Evolutionary conservation across 768 basidiomycete genomes (phyloP), one percentile per base, ranked within the genome.

Genomic region (Saitozyma sp.): DNA sequence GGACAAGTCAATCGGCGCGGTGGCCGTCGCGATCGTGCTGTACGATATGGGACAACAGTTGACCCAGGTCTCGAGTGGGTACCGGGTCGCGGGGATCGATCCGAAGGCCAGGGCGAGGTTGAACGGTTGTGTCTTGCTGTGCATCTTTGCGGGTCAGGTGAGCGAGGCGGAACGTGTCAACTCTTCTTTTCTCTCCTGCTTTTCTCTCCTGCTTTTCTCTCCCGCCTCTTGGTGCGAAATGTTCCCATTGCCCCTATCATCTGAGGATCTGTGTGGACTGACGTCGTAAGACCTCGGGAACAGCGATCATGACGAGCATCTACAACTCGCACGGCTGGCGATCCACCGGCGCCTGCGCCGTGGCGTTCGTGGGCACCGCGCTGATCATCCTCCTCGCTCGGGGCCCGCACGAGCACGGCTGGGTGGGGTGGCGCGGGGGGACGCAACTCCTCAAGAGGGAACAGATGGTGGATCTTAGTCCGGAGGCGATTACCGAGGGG

Each of bases 51-150:
- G 87, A 66, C 82, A 86, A n/a, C 90, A 91, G 75, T 84, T 85
- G 79, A 83, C 86, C 42, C 89, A 90, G 73, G 86, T 90, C 19
- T 85, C 86, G 3, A 74, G 87, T 51, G 82, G 85, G 1, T 86
- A 85, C 9, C 81, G 84, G 8, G 84, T 90, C 17, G 78, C 45
- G 59, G 81, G 62, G 38, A 70, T 82, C 19, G 76, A 80, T 61
- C 70, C 80, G 1, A 70, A 80, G 48, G 88, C 89, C 3, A 80
- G 88, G 51, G 84, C 91, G 6, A 84, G 91, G 39, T 68, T 94
- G 10, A 92, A 92, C 66, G 90, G 91, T 0, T 83, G 91, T 50
- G 82, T 86, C 50, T 84, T 92, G 51, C 81, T 92, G 57, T 86
- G 86, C 80, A 65, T 88, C 39, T 90, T 90, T 77, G 83, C 89